Evolutionary conservation across 345 rosid genomes (phyloP), one percentile per base, ranked within the genome.

Genomic region (Luvunga scandens): DNA sequence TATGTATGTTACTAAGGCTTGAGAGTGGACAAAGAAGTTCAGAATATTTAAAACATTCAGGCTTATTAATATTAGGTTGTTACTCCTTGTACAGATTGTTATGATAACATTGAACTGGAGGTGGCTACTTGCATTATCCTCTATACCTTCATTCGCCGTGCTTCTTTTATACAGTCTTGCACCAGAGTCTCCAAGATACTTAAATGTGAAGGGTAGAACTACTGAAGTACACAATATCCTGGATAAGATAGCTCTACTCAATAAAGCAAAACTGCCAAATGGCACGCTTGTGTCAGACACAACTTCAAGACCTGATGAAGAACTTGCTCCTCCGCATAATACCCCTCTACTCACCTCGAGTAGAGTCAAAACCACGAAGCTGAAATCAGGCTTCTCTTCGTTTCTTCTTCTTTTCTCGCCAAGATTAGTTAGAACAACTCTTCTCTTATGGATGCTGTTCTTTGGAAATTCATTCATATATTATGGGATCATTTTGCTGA

Each of bases 181-280:
- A 57, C 88, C 89, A 0, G 95, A 91, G 80, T 91, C 95, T 39
- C 93, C 92, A 3, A 87, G 93, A 78, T 91, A 90, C 75, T 72
- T 88, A 57, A 90, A 87, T 82, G 65, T 75, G 68, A 84, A 79
- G 78, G 91, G 87, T 28, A 81, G 77, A 78, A 84, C 66, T 21
- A 56, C 30, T 18, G 92, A 90, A 9, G 95, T 88, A 77, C 72
- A 60, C n/a, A 33, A 33, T 45, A 75, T 90, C 73, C 72, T 91
- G 79, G 88, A 86, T 79, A 85, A 75, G 69, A 78, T 90, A 66
- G 89, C 90, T 56, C 42, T 50, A 63, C 38, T 75, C 42, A 90
- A 91, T 61, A 68, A 70, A 56, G 82, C 76, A 48, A 73, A 78
- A 72, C 80, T 88, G 66, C 93, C 93, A n/a, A n/a, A 75, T 69